These are phyloP conservation scores for Blastocystis sp. DNA, from an alignment of 352 stramenopile genomes.

Conservation along the genomic window DNA sequence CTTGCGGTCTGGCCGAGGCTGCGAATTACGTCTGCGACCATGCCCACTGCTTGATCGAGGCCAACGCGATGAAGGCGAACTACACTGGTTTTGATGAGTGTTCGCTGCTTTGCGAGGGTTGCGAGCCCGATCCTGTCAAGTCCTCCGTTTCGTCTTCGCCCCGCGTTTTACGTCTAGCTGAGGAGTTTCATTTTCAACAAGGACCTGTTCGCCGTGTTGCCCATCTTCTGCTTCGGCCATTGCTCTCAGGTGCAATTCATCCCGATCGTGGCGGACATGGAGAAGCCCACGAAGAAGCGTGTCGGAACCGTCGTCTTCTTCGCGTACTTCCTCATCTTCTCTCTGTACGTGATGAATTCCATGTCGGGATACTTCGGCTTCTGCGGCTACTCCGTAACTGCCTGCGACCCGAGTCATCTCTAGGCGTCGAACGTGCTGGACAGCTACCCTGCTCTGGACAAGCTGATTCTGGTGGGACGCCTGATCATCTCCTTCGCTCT, in stretches of 20 bases:
- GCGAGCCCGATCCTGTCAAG: conserved; percentile 39
- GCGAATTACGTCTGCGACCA: conserved; percentile 18
- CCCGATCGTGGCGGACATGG: conserved; percentile 47
- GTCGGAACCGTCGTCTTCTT: conserved; percentile 47
- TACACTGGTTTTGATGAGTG: conserved; percentile 62
- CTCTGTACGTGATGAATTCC: conserved; percentile 47
- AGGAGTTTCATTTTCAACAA: conserved; percentile 10
- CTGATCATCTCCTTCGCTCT: conserved; percentile 59
- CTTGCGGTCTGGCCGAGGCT: conserved; percentile 36
- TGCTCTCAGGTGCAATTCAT: conserved; percentile 65
- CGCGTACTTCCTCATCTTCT: conserved; percentile 44
- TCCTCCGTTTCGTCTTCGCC: background rate
- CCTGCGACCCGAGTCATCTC: background rate
- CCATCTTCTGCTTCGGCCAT: conserved; percentile 59
- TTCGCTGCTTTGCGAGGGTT: conserved; percentile 52
- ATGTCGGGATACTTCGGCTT: conserved; percentile 50
- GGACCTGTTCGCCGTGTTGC: conserved; percentile 19
- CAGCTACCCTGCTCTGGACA: conserved; percentile 24
- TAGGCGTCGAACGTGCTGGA: conserved; percentile 61
- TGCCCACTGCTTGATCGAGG: conserved; percentile 32
- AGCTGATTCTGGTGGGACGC: conserved; percentile 30
- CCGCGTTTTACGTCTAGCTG: conserved; percentile 4
- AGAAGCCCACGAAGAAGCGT: conserved; percentile 26
- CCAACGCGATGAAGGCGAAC: conserved; percentile 25
- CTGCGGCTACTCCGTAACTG: conserved; percentile 50